Evolutionary conservation across 306 rosid species (phyloP), one percentile per base, ranked within the genome.

Genomic region (Inga leiocalycina): DNA sequence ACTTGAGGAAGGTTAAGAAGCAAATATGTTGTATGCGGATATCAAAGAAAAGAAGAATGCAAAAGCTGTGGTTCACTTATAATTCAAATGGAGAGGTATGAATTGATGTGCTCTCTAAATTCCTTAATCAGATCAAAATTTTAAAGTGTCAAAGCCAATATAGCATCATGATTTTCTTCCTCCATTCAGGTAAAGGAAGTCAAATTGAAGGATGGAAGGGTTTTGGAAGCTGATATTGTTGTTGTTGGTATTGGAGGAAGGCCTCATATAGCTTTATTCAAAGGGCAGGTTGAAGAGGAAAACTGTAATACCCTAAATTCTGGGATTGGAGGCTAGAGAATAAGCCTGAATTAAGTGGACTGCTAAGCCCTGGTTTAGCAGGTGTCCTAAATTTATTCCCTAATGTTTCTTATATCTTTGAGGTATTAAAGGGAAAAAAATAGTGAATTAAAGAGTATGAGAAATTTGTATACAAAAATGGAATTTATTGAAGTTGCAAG

Each of bases 201-300:
- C 77, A 84, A 94, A 84, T 97, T 96, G 44, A 94, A 96, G 91
- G 97, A 96, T 82, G 98, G 97, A 45, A 88, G 90, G 35, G 94
- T 91, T 82, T 93, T 92, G 78, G 94, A 92, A 82, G 94, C 98
- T 74, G 99, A 96, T 89, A 90, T 96, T 76, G 99, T 96, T 80
- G 93, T 92, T 67, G 98, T 96, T 71, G 99, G 99, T 56, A 97
- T 94, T 69, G 99, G 99, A 71, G 97, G 91, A 66, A 89, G 97
- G 75, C 99, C 99, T 71, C 92, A 82, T 72, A 86, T 87, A 64
- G 62, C 92, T 51, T 86, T 96, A 74, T 92, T 94, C 90, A 96
- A 92, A 88, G 99, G 98, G 39, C 99, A 96, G 92, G 92, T 94
- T 83, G 94, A 92, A 88, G 99, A 92, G 88, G 97, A 89, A 80